Evolutionary conservation across 2,329 filamentous ascomycete species (phyloP), one percentile per base, ranked within the genome.

Genomic region (Aspergillus sp.): DNA sequence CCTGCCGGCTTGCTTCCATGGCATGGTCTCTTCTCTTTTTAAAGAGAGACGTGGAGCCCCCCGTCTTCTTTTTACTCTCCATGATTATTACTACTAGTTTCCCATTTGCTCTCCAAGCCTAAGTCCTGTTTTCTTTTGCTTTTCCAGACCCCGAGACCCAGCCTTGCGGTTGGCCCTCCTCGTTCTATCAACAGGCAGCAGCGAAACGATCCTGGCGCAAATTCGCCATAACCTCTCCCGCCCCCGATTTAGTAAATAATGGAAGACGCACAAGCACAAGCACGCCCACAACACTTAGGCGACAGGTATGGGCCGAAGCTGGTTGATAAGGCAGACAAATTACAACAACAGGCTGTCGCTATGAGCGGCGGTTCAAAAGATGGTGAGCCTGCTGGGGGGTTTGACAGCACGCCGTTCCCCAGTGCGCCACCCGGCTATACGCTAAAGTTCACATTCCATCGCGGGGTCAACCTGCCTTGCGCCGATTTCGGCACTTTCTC

Each of bases 401-500:
- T 86, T 72, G 92, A 96, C 73, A 73, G 79, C 37, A 96, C 91
- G 0, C 90, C 91, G 1, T 80, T 96, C 8, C 90, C 91, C 0
- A 76, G 83, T 66, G 86, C 86, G 4, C 87, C 88, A 8, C 86
- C 88, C 7, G 92, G 93, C 24, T 97, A 89, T 76, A 96, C 91
- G 0, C 72, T 97, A 63, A 89, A 88, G 70, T 88, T 98, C 76
- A 92, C 86, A 51, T 91, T 98, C 71, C 89, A 93, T 73, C 83
- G 85, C 58, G 93, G 93, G 1, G 80, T 80, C 60, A 92, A 96
- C 70, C 84, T 98, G 3, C 91, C 93, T 2, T 84, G 90, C 46
- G 90, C 89, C 56, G 93, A 98, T 74, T 79, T 96, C 65, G 83
- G 85, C 67, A 86, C 86, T 11, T 82, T 89, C 34, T 89, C 91